Evolutionary conservation across 768 basidiomycete genomes (phyloP).

Genomic region (Pleurotus tuber-regium): DNA sequence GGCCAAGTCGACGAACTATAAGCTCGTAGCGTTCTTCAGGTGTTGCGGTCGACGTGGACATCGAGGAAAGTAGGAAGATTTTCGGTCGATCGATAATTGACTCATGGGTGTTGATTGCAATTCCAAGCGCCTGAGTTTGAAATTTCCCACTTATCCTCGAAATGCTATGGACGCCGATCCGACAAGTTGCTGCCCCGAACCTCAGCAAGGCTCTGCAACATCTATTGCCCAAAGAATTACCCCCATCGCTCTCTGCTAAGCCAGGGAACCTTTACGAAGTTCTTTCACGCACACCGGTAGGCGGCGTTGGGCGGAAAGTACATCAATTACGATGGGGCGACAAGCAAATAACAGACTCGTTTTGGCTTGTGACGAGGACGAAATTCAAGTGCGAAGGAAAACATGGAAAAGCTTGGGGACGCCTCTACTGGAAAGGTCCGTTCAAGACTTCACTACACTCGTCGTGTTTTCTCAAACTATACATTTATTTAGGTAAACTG

Average conservation of each 20-base stretch:
- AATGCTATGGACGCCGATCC: constrained; percentile 36
- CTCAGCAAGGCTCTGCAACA: constrained; percentile 42
- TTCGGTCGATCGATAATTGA: no score
- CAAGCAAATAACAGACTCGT: constrained; percentile 65
- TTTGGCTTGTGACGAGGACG: constrained; percentile 74
- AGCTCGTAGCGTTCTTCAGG: constrained; percentile 66
- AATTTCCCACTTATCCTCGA: constrained; percentile 17
- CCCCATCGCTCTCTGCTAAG: constrained; percentile 54
- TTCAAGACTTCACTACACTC: constrained; percentile 3
- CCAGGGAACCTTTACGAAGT: constrained; percentile 71
- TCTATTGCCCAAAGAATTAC: constrained; percentile 55
- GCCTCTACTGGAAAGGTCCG: constrained; percentile 76
- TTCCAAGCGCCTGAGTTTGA: constrained; percentile 26
- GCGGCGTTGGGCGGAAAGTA: constrained; percentile 65
- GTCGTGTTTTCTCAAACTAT: constrained; percentile 5
- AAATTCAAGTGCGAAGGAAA: constrained; percentile 69
- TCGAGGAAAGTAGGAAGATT: no score
- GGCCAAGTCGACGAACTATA: constrained; percentile 79
- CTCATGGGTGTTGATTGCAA: no score
- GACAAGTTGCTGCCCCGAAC: constrained; percentile 16
- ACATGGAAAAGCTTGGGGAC: constrained; percentile 85
- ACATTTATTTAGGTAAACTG: constrained; percentile 45
- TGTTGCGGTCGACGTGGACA: constrained; percentile 27
- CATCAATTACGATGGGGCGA: constrained; percentile 72
- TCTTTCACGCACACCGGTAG: constrained; percentile 63